Percentiles rank a stretch among this genome's conserved stretches.
These are phyloP conservation scores for Camptophora hylomeconis DNA, from an alignment of 2,329 filamentous ascomycete genomes.

Conservation along the genomic window DNA sequence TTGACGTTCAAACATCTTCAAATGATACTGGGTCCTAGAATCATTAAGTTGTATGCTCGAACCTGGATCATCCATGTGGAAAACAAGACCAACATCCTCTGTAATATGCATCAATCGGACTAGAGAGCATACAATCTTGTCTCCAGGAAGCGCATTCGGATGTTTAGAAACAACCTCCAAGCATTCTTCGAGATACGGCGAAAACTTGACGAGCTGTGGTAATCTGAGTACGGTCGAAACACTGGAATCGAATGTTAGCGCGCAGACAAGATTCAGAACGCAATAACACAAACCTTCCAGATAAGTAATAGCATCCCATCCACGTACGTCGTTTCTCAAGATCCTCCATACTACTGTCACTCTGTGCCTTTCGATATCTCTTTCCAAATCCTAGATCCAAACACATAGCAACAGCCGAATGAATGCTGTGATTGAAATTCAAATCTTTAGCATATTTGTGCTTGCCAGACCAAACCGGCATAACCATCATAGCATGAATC, in stretches of 20 bases:
- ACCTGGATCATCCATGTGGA: constrained; percentile 50
- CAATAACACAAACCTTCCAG: no score
- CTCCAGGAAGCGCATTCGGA: constrained; percentile 40
- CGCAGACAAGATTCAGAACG: neutral
- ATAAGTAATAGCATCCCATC: constrained; percentile 42
- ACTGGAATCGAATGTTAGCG: constrained; percentile 22
- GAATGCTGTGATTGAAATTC: constrained; percentile 77
- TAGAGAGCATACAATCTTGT: constrained; percentile 42
- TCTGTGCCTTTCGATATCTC: constrained; percentile 27
- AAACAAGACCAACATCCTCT: constrained; percentile 54
- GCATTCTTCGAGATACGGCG: constrained; percentile 49
- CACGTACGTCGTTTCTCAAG: constrained; percentile 46
- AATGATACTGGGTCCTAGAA: constrained; percentile 47
- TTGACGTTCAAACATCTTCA: constrained; percentile 52
- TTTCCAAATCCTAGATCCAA: constrained; percentile 68
- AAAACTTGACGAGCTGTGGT: constrained; percentile 46
- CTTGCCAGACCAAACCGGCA: constrained; percentile 69
- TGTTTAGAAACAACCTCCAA: constrained; percentile 42
- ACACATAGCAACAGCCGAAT: constrained; percentile 66
- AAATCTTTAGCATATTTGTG: constrained; percentile 72
- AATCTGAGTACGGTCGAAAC: constrained; percentile 44
- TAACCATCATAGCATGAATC: constrained; percentile 61
- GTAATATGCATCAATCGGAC: constrained; percentile 46
- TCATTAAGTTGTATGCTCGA: constrained; percentile 43
- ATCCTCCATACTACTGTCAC: constrained; percentile 32